These are phyloP conservation scores for Leptodermis oblonga DNA, from an alignment of 257 asterid genomes.

Conservation along the genomic window DNA sequence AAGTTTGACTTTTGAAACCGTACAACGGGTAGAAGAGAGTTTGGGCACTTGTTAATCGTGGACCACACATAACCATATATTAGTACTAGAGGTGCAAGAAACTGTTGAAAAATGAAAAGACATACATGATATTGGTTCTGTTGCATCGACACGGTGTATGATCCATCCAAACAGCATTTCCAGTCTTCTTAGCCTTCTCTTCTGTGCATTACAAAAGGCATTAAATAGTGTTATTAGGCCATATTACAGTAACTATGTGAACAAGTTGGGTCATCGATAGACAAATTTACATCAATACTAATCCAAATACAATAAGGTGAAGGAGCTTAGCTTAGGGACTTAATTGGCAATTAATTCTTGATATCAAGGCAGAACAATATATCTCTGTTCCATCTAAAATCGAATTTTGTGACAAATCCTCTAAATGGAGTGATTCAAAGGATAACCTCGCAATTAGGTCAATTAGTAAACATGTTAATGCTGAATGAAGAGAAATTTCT, in stretches of 20 bases:
- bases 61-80: too few relatives aligned
- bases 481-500: background rate
- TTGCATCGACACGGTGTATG: slow-evolving; percentile 64
- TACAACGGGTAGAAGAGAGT: background rate
- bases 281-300: background rate
- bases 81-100: background rate
- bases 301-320: background rate
- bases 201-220: slow-evolving; percentile 38
- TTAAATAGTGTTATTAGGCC: background rate
- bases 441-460: background rate
- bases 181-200: slow-evolving; percentile 65
- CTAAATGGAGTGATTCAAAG: background rate
- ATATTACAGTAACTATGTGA: background rate
- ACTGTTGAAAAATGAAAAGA: background rate
- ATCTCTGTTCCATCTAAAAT: background rate
- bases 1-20: background rate
- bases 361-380: background rate
- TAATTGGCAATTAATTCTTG: background rate
- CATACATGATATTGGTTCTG: slow-evolving; percentile 56
- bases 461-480: background rate
- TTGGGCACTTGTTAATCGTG: too few relatives aligned
- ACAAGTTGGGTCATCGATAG: background rate
- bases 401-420: background rate
- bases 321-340: background rate
- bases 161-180: slow-evolving; percentile 77